Conservation (phyloP, 345 rosid genomes). For the Aurinia saxatilis region DNA sequence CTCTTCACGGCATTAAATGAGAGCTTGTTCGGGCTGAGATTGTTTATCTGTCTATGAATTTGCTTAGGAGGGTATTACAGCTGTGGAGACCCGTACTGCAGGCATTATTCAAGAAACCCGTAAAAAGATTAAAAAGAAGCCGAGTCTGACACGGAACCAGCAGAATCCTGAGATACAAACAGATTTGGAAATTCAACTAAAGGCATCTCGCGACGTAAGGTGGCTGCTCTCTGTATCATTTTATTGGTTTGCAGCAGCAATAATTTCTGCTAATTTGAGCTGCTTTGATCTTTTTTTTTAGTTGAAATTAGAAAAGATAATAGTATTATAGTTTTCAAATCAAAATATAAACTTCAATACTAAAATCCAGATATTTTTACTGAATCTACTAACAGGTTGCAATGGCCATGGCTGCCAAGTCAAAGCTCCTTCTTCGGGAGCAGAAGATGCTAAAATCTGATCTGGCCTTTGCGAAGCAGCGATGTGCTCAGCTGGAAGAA, state of each 20-base stretch:
- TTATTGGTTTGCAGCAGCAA: slow-evolving; percentile 20
- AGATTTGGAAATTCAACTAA: slow-evolving; percentile 84
- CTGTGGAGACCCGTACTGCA: slow-evolving; percentile 78
- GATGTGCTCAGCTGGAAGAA: slow-evolving; percentile 90
- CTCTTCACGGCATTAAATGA: too few relatives aligned
- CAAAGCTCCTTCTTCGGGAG: slow-evolving; percentile 94
- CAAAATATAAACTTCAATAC: not conserved
- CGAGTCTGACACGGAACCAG: slow-evolving; percentile 36
- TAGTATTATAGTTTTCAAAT: not conserved
- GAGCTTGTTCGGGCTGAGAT: not conserved
- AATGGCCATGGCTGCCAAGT: slow-evolving; percentile 99
- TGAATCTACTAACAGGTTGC: slow-evolving; percentile 64
- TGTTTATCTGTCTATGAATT: slow-evolving; percentile 18
- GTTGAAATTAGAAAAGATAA: not conserved
- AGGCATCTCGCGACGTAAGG: slow-evolving; percentile 99
- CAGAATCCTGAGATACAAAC: slow-evolving; percentile 36
- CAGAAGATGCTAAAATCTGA: slow-evolving; percentile 91
- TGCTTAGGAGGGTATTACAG: slow-evolving; percentile 66
- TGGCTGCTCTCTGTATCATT: slow-evolving; percentile 62
- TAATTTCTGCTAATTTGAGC: not conserved
- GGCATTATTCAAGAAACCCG: slow-evolving; percentile 84
- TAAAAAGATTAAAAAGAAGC: slow-evolving; percentile 63
- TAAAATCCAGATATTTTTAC: not conserved
- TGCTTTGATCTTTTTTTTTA: slow-evolving; percentile 4
- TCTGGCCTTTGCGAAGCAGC: slow-evolving; percentile 80